Evolutionary conservation across 768 basidiomycete species (phyloP).

Genomic region (Suillus spraguei): DNA sequence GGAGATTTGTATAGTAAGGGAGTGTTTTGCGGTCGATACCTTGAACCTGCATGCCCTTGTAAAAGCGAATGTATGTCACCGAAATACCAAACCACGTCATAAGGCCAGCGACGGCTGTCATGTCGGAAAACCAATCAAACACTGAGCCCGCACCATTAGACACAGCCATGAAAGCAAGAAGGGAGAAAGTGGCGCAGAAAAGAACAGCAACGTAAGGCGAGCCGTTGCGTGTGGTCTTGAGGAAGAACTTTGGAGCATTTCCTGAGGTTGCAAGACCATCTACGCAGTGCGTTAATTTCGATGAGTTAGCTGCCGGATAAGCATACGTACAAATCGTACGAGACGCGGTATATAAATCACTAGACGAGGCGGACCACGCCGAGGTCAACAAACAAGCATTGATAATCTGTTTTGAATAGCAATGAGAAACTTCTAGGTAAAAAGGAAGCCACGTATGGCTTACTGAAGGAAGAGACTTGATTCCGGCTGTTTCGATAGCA

Average conservation of each 20-base stretch:
- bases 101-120: slow-evolving; percentile 67
- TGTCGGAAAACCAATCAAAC: slow-evolving; percentile 80
- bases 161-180: slow-evolving; percentile 82
- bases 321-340: slow-evolving; percentile 72
- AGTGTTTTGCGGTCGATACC: slow-evolving; percentile 71
- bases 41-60: slow-evolving; percentile 77
- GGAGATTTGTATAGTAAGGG: slow-evolving; percentile 68
- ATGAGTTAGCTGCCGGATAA: neutral
- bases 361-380: slow-evolving; percentile 90
- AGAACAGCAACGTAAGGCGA: slow-evolving; percentile 75
- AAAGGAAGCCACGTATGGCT: slow-evolving; percentile 23
- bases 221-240: slow-evolving; percentile 66
- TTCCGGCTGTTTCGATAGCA: slow-evolving; percentile 84
- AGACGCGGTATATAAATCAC: slow-evolving; percentile 90
- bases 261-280: slow-evolving; percentile 81
- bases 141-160: slow-evolving; percentile 66
- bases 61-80: slow-evolving; percentile 81
- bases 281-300: slow-evolving; percentile 25
- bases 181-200: slow-evolving; percentile 64
- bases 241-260: slow-evolving; percentile 83
- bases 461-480: slow-evolving; percentile 80
- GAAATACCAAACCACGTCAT: slow-evolving; percentile 83
- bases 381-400: slow-evolving; percentile 85
- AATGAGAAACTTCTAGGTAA: neutral
- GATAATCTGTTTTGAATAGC: slow-evolving; percentile 52